Evolutionary conservation across 176 grass and related monocot species (phyloP), one percentile per base, ranked within the genome.

Genomic region (Neostapfia colusana): DNA sequence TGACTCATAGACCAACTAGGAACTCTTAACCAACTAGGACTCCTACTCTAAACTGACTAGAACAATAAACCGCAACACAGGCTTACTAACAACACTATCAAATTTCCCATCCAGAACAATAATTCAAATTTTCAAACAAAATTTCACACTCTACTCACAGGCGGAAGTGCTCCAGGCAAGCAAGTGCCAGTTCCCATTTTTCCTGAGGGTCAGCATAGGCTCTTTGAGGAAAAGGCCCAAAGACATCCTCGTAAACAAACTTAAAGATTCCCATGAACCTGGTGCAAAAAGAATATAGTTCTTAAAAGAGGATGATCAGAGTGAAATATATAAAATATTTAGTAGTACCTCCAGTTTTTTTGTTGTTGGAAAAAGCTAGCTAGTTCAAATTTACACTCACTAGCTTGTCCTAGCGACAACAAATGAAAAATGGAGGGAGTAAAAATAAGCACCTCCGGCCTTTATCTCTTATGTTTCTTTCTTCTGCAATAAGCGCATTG

Each of bases 231-330:
- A 98, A 98, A 81, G 89, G 87, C 76, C 88, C 91, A 75, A 93
- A 98, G 37, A 98, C 95, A 73, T 97, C 85, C 66, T 97, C 91
- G 84, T 93, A 93, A 55, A 97, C 89, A 88, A 97, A 97, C 75
- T 86, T 97, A 69, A 93, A 97, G 73, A 97, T 97, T 57, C 89
- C 95, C 70, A 93, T 71, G 80, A 98, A 98, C 63, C 91, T 98
- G 78, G 67, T 26, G 61, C 38, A 34, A 72, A 70, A 79, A 77
- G 5, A 18, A 62, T 34, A 8, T 36, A 42, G 15, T 10, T 79
- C 20, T 74, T 21, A 28, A 24, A 69, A 62, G 42, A 53, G 43
- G 36, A 75, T 79, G 53, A 62, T 43, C 11, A 79, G 43, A 17
- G 21, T 64, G 24, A 28, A 64, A 66, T 48, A 66, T 23, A 73